Conservation (phyloP, 257 asterid genomes). For the Solanum okadae region DNA sequence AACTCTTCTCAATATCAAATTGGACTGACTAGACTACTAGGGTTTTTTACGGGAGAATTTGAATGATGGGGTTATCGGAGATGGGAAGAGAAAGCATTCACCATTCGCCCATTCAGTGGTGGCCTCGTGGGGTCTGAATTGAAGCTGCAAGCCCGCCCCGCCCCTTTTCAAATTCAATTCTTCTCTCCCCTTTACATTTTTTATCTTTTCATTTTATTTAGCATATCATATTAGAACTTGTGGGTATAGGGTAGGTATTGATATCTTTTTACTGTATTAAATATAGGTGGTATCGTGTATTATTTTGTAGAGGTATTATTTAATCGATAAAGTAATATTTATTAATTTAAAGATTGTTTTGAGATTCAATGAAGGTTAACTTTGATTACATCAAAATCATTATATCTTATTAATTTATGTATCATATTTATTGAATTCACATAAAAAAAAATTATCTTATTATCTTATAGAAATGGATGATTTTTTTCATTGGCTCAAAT, state of each 20-base stretch:
- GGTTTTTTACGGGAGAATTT: not conserved
- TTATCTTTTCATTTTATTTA: not conserved
- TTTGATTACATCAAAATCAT: too few species aligned
- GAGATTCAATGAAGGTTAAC: too few species aligned
- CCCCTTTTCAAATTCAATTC: slow-evolving; percentile 19
- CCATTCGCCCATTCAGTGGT: not conserved
- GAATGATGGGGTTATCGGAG: not conserved
- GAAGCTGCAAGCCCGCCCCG: slow-evolving; percentile 25
- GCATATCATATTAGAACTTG: not conserved
- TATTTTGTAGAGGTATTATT: too few species aligned
- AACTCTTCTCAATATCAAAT: not conserved
- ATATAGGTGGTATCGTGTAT: too few species aligned
- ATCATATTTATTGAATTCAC: too few species aligned
- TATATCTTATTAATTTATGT: too few species aligned
- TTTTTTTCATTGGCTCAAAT: too few species aligned
- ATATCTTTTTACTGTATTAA: too few species aligned
- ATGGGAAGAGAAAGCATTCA: not conserved
- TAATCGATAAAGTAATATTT: too few species aligned
- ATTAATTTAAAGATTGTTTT: too few species aligned
- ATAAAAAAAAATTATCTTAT: too few species aligned
- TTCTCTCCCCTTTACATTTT: not conserved
- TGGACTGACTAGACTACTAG: not conserved
- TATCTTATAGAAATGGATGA: too few species aligned
- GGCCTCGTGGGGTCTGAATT: not conserved
- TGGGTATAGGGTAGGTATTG: not conserved